These are phyloP conservation scores for Boletus eberwhitei DNA, from an alignment of 768 basidiomycete species.

Conservation along the genomic window DNA sequence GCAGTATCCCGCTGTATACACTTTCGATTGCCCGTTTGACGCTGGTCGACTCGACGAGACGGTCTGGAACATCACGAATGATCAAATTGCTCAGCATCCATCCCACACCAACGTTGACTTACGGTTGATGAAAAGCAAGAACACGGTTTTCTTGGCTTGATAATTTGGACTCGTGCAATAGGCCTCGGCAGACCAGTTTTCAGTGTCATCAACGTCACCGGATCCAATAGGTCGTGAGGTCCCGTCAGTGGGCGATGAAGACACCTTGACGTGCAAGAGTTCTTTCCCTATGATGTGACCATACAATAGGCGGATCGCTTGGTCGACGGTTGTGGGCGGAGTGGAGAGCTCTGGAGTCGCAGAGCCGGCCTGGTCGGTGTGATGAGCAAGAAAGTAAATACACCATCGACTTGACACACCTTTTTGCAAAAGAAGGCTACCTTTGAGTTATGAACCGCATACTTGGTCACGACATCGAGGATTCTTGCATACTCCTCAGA, in stretches of 20 bases:
- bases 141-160: slow-evolving; percentile 79
- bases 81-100: neutral
- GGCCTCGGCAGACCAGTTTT: slow-evolving; percentile 69
- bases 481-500: slow-evolving; percentile 93
- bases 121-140: slow-evolving; percentile 96
- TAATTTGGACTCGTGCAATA: slow-evolving; percentile 87
- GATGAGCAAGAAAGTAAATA: slow-evolving; percentile 3
- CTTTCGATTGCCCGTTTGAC: slow-evolving; percentile 87
- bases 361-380: slow-evolving; percentile 55
- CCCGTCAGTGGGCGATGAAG: slow-evolving; percentile 31
- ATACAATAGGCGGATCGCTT: slow-evolving; percentile 79
- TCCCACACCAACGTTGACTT: slow-evolving; percentile 25
- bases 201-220: slow-evolving; percentile 30
- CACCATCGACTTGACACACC: slow-evolving; percentile 36
- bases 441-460: slow-evolving; percentile 89
- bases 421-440: slow-evolving; percentile 92
- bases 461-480: slow-evolving; percentile 87
- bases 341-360: slow-evolving; percentile 79
- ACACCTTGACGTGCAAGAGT: slow-evolving; percentile 47
- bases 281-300: slow-evolving; percentile 79
- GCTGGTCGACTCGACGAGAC: slow-evolving; percentile 83
- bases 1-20: slow-evolving; percentile 78
- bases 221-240: slow-evolving; percentile 15
- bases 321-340: slow-evolving; percentile 58
- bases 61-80: slow-evolving; percentile 49